These are phyloP conservation scores for Solanum gandarillasii DNA, from an alignment of 257 asterid species.

Conservation along the genomic window DNA sequence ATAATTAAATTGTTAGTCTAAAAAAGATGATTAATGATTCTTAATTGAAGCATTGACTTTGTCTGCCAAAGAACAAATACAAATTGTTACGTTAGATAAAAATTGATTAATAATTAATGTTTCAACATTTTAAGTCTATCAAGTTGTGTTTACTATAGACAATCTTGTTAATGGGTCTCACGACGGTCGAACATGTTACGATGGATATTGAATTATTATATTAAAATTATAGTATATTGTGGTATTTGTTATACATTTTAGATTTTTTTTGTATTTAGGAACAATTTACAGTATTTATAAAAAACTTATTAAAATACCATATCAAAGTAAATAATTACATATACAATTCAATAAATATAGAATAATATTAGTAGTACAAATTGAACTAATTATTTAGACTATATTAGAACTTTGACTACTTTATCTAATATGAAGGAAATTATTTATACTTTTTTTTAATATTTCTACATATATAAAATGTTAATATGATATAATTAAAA, in stretches of 20 bases:
- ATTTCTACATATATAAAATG: too few relatives aligned
- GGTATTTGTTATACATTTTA: too few relatives aligned
- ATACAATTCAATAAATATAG: neutral
- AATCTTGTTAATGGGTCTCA: neutral
- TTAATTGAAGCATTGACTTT: neutral
- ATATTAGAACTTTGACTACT: neutral
- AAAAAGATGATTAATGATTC: neutral
- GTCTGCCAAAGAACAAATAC: neutral
- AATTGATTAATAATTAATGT: neutral
- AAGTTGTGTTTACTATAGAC: neutral
- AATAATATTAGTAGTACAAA: neutral
- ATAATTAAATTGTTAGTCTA: neutral
- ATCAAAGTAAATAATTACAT: neutral
- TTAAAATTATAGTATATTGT: neutral
- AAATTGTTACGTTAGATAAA: neutral
- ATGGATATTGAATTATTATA: neutral
- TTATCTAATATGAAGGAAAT: neutral
- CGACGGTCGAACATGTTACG: too few relatives aligned
- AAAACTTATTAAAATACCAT: neutral
- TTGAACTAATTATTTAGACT: neutral
- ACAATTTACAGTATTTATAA: accelerated
- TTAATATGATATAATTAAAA: neutral
- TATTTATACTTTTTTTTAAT: neutral
- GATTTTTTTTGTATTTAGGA: neutral
- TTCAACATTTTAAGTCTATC: neutral